phyloP scores from a whole-genome alignment of 495 filamentous ascomycete species.

The Aspergillus cristatus region DNA sequence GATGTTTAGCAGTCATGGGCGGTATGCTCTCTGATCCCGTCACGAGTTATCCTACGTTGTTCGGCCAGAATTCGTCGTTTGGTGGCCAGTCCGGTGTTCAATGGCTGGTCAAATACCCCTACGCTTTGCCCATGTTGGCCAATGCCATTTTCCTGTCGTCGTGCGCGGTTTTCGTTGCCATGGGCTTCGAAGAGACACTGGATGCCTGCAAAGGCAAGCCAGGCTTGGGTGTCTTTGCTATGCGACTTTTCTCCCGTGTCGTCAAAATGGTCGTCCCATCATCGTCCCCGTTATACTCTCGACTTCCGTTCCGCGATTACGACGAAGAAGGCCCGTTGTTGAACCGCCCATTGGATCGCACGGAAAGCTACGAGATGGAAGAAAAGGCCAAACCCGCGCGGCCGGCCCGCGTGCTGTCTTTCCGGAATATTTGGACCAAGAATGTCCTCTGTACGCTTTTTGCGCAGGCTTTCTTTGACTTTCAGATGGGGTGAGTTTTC shows the following conservation, averaged over 20 bases:
- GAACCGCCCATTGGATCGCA: slow-evolving; percentile 12
- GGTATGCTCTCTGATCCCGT: slow-evolving; percentile 70
- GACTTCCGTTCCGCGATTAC: slow-evolving; percentile 28
- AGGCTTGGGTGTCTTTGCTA: slow-evolving; percentile 25
- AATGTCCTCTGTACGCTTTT: slow-evolving; percentile 63
- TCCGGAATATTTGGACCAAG: slow-evolving; percentile 68
- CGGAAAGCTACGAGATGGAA: slow-evolving; percentile 34
- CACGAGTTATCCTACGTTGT: slow-evolving; percentile 54
- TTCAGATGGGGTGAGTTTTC: slow-evolving; percentile 50
- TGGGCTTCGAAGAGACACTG: slow-evolving; percentile 58
- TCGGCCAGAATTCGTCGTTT: slow-evolving; percentile 47
- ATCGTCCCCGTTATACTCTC: slow-evolving; percentile 28
- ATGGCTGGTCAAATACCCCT: slow-evolving; percentile 63
- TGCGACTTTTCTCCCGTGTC: slow-evolving; percentile 22
- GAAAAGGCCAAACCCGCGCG: slow-evolving; percentile 26
- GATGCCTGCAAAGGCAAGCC: slow-evolving; percentile 38
- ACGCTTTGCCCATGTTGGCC: slow-evolving; percentile 66
- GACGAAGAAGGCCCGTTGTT: slow-evolving; percentile 30
- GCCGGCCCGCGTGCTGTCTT: slow-evolving; percentile 41
- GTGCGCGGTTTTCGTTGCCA: slow-evolving; percentile 46
- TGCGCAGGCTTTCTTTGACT: slow-evolving; percentile 60
- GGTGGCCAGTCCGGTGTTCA: slow-evolving; percentile 45
- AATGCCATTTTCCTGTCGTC: slow-evolving; percentile 56
- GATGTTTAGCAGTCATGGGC: slow-evolving; percentile 42
- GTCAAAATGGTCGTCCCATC: slow-evolving; percentile 20